A percentile compares a stretch with the other conserved stretches of the same genome.
phyloP scores from a whole-genome alignment of 1,139 yeast genomes.

The Nematodospora anomalae region DNA sequence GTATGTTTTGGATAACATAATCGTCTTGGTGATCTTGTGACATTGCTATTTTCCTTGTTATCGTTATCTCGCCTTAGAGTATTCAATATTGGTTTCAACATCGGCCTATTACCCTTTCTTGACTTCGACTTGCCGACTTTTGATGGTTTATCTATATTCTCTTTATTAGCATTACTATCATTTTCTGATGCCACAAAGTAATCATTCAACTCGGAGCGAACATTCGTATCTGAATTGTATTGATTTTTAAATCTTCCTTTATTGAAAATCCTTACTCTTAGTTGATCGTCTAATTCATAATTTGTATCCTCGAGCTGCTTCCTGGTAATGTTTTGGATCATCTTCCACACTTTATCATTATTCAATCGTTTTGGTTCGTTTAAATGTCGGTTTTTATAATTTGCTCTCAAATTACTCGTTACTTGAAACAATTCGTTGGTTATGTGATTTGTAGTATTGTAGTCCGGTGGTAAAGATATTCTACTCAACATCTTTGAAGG shows the following conservation, averaged over 20 bases:
- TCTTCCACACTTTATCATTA: constrained; percentile 39
- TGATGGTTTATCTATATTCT: constrained; percentile 22
- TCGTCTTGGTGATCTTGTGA: constrained; percentile 18
- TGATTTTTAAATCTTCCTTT: constrained; percentile 35
- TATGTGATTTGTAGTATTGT: constrained; percentile 16
- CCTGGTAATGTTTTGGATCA: constrained; percentile 28
- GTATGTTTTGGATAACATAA: constrained; percentile 46
- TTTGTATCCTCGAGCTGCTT: constrained; percentile 26
- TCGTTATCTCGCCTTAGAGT: constrained; percentile 10
- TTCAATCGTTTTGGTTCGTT: constrained; percentile 22
- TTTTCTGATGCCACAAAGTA: constrained; percentile 22
- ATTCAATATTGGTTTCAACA: constrained; percentile 30
- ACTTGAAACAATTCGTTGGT: constrained; percentile 42
- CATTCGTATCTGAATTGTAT: constrained; percentile 20
- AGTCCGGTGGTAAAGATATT: constrained; percentile 16
- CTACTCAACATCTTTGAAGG: constrained; percentile 3
- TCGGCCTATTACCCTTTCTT: constrained; percentile 22
- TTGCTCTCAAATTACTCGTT: constrained; percentile 27
- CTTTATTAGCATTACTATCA: constrained; percentile 40
- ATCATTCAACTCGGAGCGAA: constrained; percentile 30
- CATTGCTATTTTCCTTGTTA: background rate
- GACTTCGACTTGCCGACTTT: constrained; percentile 8
- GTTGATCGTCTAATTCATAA: constrained; percentile 47
- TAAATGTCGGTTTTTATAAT: constrained; percentile 6
- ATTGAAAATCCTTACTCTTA: constrained; percentile 42